Evolutionary conservation across 352 stramenopile species (phyloP), one percentile per base, ranked within the genome.

Genomic region (Globisporangium radiosum): DNA sequence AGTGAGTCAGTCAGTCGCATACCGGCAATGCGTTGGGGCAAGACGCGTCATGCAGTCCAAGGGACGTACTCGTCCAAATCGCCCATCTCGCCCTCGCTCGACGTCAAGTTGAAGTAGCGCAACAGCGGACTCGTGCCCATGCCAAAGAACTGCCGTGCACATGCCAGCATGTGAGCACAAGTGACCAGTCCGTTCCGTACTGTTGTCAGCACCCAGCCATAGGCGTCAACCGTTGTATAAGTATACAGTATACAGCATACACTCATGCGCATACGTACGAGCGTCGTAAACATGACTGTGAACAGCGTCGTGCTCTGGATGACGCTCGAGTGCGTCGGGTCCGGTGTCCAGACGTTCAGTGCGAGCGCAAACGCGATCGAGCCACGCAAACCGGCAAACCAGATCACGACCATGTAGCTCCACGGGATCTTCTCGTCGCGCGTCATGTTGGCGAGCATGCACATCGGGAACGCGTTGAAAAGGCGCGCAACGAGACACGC

Each of bases 371-470:
- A 98, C 13, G 91, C 89, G 33, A 98, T 94, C 19, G 93, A 92
- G n/a, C 93, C 93, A 45, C 93, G 85, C 40, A 98, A 71, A 1
- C 93, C 93, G 43, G 88, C 85, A 66, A 97, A 97, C 87, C 88
- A 98, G 57, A 98, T 89, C 9, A 91, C 81, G n/a, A 88, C 77
- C 81, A 91, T 91, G 66, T 87, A 75, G 56, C 78, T 89, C 64
- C 66, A 81, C 37, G 76, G 78, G 61, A 91, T 91, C 67, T 86
- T 78, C 63, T 90, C 73, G 2, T 71, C 66, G 42, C 85, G 81
- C 7, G 78, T 69, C 45, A 87, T 48, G 40, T 94, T 94, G 25
- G 82, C 82, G 48, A 92, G 60, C 59, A 75, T 72, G 49, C 78
- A 94, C 64, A 94, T 77, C 3, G 85, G 85, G 52, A 94, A 94